These are phyloP conservation scores for Pseudopediastrum boryanum DNA, from an alignment of 139 green algal genomes.

Conservation along the genomic window DNA sequence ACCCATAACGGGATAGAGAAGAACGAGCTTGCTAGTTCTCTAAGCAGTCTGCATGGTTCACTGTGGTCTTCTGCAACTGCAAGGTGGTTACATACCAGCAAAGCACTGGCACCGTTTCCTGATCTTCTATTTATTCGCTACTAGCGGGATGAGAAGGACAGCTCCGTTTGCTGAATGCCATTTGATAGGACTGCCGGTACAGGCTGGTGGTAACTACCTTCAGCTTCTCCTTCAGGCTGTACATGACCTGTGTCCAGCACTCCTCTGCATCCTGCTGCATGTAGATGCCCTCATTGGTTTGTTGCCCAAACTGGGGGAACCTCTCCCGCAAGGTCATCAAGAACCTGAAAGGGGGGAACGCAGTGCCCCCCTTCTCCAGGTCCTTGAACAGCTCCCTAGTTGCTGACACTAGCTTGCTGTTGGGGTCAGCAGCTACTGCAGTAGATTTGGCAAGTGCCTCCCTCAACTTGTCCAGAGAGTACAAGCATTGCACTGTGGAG, in stretches of 20 bases:
- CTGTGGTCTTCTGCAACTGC: too few species aligned
- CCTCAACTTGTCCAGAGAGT: slow-evolving; percentile 76
- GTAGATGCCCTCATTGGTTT: slow-evolving; percentile 65
- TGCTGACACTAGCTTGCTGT: slow-evolving; percentile 59
- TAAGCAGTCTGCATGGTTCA: too few species aligned
- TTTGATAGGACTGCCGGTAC: too few species aligned
- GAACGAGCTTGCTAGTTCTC: too few species aligned
- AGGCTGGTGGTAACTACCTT: too few species aligned
- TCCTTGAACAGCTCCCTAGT: slow-evolving; percentile 82
- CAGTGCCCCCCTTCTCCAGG: slow-evolving; percentile 57
- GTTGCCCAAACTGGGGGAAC: slow-evolving; percentile 95
- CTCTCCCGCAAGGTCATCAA: slow-evolving; percentile 78
- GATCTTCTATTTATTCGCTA: too few species aligned
- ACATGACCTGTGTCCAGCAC: slow-evolving; percentile 92
- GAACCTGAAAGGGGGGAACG: slow-evolving; percentile 87
- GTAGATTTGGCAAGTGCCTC: slow-evolving; percentile 30
- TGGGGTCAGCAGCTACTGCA: slow-evolving; percentile 21
- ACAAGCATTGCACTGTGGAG: slow-evolving; percentile 89
- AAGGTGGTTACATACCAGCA: too few species aligned
- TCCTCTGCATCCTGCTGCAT: slow-evolving; percentile 99
- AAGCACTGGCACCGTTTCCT: too few species aligned
- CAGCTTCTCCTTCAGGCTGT: slow-evolving; percentile 72
- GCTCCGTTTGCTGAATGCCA: too few species aligned
- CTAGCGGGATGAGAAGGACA: too few species aligned
- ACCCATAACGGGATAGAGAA: too few species aligned